Conservation (phyloP, 208 protist genomes). For the Leishmania arabica region DNA sequence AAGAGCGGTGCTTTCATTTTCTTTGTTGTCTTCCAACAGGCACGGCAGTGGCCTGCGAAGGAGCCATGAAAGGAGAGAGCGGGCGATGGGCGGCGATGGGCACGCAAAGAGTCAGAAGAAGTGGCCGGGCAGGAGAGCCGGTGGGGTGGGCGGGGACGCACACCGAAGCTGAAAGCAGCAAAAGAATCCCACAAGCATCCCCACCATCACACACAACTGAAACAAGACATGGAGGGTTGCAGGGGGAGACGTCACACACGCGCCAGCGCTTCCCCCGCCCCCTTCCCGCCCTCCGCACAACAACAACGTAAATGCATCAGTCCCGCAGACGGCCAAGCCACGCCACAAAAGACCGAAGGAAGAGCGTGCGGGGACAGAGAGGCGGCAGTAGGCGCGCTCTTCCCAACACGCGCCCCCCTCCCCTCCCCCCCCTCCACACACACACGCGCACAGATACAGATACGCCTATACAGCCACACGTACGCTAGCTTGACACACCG, state of each 20-base stretch:
- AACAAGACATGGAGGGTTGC: too few species aligned
- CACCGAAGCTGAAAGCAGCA: neutral
- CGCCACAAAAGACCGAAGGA: too few species aligned
- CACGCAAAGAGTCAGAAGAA: neutral
- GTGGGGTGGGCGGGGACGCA: neutral
- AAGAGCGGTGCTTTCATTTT: neutral
- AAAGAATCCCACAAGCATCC: neutral
- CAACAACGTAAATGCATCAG: neutral
- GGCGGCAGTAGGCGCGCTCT: neutral
- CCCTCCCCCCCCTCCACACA: neutral
- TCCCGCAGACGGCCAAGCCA: neutral
- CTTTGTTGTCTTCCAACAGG: too few species aligned
- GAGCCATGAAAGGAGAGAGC: neutral
- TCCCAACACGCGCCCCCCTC: neutral
- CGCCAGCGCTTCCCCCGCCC: neutral
- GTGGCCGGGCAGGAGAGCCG: neutral
- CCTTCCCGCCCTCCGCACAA: neutral
- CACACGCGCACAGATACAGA: neutral
- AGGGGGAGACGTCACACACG: neutral
- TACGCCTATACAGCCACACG: conserved; percentile 12
- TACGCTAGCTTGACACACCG: neutral
- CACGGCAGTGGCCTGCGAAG: neutral
- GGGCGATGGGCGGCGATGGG: neutral
- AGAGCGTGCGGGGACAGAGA: too few species aligned
- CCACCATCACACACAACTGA: too few species aligned